Evolutionary conservation across 345 rosid species (phyloP).

Genomic region (Iberis pinnata): DNA sequence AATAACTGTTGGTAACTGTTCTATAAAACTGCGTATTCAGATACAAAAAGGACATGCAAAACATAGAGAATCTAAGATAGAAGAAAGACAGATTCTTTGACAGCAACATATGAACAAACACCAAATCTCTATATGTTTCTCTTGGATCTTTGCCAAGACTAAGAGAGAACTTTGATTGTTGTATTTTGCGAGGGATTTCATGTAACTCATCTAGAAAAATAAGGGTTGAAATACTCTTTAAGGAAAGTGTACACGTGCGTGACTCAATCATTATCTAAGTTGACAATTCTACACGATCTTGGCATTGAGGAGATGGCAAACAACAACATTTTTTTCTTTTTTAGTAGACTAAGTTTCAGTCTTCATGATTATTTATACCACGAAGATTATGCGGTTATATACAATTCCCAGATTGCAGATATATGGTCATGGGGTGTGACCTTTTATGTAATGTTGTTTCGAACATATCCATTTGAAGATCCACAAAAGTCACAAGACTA

Average conservation of each 20-base stretch:
- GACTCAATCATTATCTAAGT: not conserved
- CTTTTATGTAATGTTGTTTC: slow-evolving; percentile 88
- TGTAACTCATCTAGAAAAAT: not conserved
- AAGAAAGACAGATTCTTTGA: too few relatives aligned
- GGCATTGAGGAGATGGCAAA: too few relatives aligned
- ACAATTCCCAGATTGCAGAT: slow-evolving; percentile 65
- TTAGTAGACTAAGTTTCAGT: slow-evolving; percentile 10
- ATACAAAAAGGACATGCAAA: too few relatives aligned
- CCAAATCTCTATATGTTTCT: not conserved
- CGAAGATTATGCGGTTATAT: not conserved
- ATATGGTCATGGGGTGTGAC: slow-evolving; percentile 98
- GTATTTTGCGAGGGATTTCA: not conserved
- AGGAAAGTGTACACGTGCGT: not conserved
- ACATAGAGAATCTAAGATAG: too few relatives aligned
- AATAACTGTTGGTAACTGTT: too few relatives aligned
- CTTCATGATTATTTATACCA: not conserved
- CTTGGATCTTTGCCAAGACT: not conserved
- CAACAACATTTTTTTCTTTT: too few relatives aligned
- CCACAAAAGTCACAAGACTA: slow-evolving; percentile 82
- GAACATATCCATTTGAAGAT: slow-evolving; percentile 94
- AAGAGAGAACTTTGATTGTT: not conserved
- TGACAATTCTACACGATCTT: too few relatives aligned
- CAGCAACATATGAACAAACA: not conserved
- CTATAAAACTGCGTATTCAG: too few relatives aligned
- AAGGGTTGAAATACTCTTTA: not conserved